These are phyloP conservation scores for Pyrus bretschneideri DNA, from an alignment of 306 rosid species.

Conservation along the genomic window DNA sequence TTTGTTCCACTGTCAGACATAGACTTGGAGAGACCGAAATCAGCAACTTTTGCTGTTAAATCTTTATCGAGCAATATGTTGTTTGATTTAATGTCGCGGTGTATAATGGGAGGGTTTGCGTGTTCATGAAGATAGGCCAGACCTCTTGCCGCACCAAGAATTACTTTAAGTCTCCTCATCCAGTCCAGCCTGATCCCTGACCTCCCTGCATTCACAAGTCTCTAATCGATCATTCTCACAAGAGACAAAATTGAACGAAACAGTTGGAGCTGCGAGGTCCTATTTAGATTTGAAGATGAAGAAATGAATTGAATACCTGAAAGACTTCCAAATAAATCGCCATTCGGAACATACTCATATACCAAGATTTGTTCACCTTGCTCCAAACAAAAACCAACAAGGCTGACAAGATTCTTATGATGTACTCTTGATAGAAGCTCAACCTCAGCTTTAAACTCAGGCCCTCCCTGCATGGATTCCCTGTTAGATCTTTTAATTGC, in stretches of 20 bases:
- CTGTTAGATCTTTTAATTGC: constrained; percentile 65
- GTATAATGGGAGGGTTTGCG: constrained; percentile 74
- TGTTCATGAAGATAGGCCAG: constrained; percentile 70
- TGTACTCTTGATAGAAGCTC: constrained; percentile 88
- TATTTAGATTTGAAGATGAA: neutral
- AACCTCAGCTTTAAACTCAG: constrained; percentile 75
- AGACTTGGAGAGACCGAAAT: constrained; percentile 81
- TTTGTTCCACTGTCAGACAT: constrained; percentile 42
- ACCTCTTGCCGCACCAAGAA: constrained; percentile 74
- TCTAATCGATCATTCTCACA: neutral
- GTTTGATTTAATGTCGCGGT: constrained; percentile 75
- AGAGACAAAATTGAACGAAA: neutral
- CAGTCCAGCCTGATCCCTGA: constrained; percentile 67
- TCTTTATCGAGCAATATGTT: constrained; percentile 64
- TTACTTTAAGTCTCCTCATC: constrained; percentile 57
- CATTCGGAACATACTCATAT: constrained; percentile 69
- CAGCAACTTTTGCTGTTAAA: constrained; percentile 66
- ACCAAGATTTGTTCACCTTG: constrained; percentile 81
- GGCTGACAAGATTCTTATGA: constrained; percentile 73
- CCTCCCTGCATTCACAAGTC: constrained; percentile 39
- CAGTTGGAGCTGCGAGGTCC: neutral
- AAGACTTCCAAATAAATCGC: constrained; percentile 55
- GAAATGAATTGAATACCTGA: constrained; percentile 40
- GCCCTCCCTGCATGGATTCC: constrained; percentile 66
- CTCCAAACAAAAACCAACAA: constrained; percentile 71